These are phyloP conservation scores for Pecoramyces ruminantium DNA, from an alignment of 192 early-diverging fungal genomes.

Conservation along the genomic window DNA sequence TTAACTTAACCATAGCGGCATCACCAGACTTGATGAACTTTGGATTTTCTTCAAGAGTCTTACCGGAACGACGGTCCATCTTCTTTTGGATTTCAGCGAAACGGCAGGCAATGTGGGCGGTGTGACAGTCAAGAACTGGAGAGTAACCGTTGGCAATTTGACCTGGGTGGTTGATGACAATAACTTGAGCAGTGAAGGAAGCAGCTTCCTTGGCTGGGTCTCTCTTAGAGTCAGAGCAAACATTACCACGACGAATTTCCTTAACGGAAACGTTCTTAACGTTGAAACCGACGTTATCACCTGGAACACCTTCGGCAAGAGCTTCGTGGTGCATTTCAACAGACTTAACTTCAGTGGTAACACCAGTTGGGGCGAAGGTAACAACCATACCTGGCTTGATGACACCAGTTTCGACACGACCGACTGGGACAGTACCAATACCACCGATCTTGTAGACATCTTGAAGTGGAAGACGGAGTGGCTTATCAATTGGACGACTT, in stretches of 20 bases:
- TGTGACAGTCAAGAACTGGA: slow-evolving; percentile 90
- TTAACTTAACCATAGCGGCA: slow-evolving; percentile 85
- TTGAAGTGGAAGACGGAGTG: slow-evolving; percentile 91
- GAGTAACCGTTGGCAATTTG: slow-evolving; percentile 88
- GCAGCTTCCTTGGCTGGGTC: slow-evolving; percentile 84
- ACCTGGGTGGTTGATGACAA: slow-evolving; percentile 91
- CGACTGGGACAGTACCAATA: slow-evolving; percentile 92
- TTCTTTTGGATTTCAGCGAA: slow-evolving; percentile 81
- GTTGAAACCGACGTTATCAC: slow-evolving; percentile 98
- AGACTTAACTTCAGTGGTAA: slow-evolving; percentile 89
- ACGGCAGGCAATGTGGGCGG: slow-evolving; percentile 93
- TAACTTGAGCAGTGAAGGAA: slow-evolving; percentile 88
- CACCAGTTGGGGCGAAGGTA: slow-evolving; percentile 40
- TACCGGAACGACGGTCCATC: slow-evolving; percentile 90
- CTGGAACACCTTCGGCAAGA: slow-evolving; percentile 69
- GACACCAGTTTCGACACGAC: slow-evolving; percentile 43
- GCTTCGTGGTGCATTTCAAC: slow-evolving; percentile 98
- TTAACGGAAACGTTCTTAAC: slow-evolving; percentile 96
- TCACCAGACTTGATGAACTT: slow-evolving; percentile 93
- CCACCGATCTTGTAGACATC: slow-evolving; percentile 98
- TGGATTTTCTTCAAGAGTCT: slow-evolving; percentile 79
- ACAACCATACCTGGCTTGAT: slow-evolving; percentile 27
- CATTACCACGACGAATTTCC: slow-evolving; percentile 92
- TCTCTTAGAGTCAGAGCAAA: slow-evolving; percentile 93
- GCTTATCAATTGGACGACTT: slow-evolving; percentile 72